Base-by-base conservation (phyloP, 148 eudicot species). In the Fagopyrum tataricum region DNA sequence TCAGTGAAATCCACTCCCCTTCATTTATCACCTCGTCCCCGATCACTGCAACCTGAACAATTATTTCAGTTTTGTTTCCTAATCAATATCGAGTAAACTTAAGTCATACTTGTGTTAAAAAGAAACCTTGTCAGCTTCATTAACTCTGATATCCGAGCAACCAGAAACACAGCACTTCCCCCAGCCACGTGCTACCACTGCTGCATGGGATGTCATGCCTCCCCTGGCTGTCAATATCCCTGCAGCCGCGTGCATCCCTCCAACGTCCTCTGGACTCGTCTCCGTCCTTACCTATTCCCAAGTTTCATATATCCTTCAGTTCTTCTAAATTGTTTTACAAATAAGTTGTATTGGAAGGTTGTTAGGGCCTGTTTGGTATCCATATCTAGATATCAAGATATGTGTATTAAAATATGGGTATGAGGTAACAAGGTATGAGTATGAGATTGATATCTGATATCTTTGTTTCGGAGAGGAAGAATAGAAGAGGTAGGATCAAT, bases 181-280 rank as follows among this genome's bases (percentile, higher is more conserved):
- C 99, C 99, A 92, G 0, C 99, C 99, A 78, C 99, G 99, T 67
- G 99, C 99, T 67, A 96, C 97, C 2, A 96, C 99, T 70, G 99
- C 99, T 59, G 99, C 99, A 77, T 96, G 99, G 75, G 99, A 96
- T 11, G 99, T 96, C 97, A 96, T 96, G 72, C 99, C 99, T 76
- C 99, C 97, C 73, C 97, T 79, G 18, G 97, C 99, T 6, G 99
- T 96, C 84, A 96, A 82, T 26, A 96, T 92, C 46, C 99, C 99
- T 15, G 81, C 80, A 70, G 99, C 99, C 1, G 90, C 96, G 71
- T 96, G 99, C 99, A 96, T 96, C 42, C 99, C 99, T 6, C 99
- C 99, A 55, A 96, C 92, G 76, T 96, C 99, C 80, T 96, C 99
- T 44, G 99, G 99, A 76, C 99, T 96, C 9, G 99, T 96, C 74